Base-by-base conservation (phyloP, 1,139 yeast species). In the Barnettozyma hawaiiensis region DNA sequence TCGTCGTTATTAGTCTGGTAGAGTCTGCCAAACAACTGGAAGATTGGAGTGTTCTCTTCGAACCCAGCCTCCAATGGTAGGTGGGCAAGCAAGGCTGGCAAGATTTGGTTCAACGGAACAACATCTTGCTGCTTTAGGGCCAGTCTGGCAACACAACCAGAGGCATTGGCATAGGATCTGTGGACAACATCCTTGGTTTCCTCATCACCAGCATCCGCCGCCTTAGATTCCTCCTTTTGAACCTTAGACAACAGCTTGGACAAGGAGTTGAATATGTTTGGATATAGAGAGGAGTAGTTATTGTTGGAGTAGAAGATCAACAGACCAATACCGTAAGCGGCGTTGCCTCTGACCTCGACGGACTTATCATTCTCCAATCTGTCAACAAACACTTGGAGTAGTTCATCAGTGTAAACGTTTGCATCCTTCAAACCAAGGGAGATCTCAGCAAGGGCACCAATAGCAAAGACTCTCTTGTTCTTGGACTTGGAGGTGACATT, bases 61-160 rank as follows among this genome's bases (percentile, higher is more conserved):
- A 76, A 83, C 9, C 92, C 97, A 43, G 90, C 80, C 60, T 81
- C 77, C 61, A 92, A 75, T 42, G 99, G 99, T 61, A 94, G 73
- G 59, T 85, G 92, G 42, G 71, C 69, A 50, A 90, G 70, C 56
- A 94, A 71, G 32, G 83, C 85, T 35, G 89, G 87, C 42, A 92
- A 64, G 28, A 92, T 85, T 53, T 81, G 95, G 49, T 75, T 78
- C 56, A 89, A 67, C 48, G 97, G 97, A 52, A 92, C 81, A 37
- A 82, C 75, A 42, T 69, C 69, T 57, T 78, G 79, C 62, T 85
- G 76, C 62, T 83, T 82, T 63, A 85, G 70, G 18, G 86, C 76
- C 86, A 92, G 75, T 67, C 98, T 81, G 27, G 96, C 89, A 48
- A 90, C 95, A 75, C 98, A 92, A 37, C 99, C 99, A 64, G 95